Base-by-base conservation (phyloP, 2,329 filamentous ascomycete species). In the Talaromyces sp. region DNA sequence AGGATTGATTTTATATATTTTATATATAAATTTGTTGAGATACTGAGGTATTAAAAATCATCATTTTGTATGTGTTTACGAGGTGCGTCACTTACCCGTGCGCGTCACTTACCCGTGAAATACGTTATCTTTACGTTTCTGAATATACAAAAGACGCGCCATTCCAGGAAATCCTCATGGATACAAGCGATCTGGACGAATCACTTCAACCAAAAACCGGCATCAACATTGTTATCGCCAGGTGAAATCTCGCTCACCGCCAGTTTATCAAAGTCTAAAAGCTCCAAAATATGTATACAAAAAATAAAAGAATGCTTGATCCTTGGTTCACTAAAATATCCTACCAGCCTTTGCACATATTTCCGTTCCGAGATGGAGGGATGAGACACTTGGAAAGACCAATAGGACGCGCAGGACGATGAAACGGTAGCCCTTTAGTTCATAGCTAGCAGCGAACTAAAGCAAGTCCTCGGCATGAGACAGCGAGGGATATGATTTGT, bases 401-500 rank as follows among this genome's bases (percentile, higher is more conserved):
- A 56, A 56, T 56, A n/a, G 39, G 19, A 16, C 14, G 39, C 9
- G 31, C 52, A 56, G 52, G 37, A 39, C 22, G 52, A 56, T 56
- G 52, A 56, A 56, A 56, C 52, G n/a, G 52, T 22, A 22, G 7
- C 16, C 24, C 49, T 52, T 33, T 33, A 52, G 49, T 19, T 4
- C 1, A n/a, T 10, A 6, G 35, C 35, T 31, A 31, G 7, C 27
- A 31, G 27, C 27, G 5, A 31, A 31, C 27, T 31, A 31, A 6
- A 8, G 22, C 22, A 47, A 16, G 45, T 24, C 27, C 27, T 37
- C 52, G 33, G 52, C 37, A 56, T 39, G 52, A 39, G 31, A 10
- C 31, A 56, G 50, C 31, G 50, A 56, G 50, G 50, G 50, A 35
- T 54, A 37, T 35, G 49, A 56, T 37, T 56, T 56, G 52, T 37